Evolutionary conservation across 306 rosid species (phyloP).

Genomic region (Benincasa hispida): DNA sequence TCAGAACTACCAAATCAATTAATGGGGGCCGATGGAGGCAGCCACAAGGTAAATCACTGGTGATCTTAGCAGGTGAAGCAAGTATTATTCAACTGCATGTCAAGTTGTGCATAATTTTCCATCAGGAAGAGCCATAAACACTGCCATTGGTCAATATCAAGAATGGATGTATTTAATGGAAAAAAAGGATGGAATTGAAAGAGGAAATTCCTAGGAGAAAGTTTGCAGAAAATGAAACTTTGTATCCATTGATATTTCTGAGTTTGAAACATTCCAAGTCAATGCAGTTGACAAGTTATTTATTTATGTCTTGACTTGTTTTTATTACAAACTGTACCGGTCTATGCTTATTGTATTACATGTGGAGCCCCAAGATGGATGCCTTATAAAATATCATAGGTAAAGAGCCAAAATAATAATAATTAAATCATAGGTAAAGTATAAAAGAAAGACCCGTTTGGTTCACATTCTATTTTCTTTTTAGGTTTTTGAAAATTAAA

Average conservation of each 20-base stretch:
- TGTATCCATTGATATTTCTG: background rate
- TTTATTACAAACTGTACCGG: background rate
- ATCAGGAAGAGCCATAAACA: background rate
- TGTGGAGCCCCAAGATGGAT: background rate
- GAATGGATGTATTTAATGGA: background rate
- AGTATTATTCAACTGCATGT: background rate
- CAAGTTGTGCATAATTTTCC: background rate
- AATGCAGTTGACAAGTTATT: background rate
- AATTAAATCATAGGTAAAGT: background rate
- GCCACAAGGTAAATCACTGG: background rate
- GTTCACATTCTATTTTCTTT: too few relatives aligned
- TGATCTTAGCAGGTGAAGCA: background rate
- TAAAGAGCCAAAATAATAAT: too few relatives aligned
- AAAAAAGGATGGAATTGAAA: background rate
- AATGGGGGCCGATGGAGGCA: background rate
- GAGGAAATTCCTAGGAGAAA: background rate
- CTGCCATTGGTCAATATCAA: background rate
- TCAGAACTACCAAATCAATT: background rate
- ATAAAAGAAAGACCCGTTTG: too few relatives aligned
- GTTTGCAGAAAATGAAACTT: background rate
- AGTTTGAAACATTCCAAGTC: conserved; percentile 2
- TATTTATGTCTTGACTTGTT: background rate
- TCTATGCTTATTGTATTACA: background rate
- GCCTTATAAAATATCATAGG: background rate
- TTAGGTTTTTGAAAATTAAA: too few relatives aligned